Percentiles rank a stretch among this genome's conserved stretches.
Evolutionary conservation across 768 basidiomycete genomes (phyloP).

Genomic region (Russula griseocarnosa): DNA sequence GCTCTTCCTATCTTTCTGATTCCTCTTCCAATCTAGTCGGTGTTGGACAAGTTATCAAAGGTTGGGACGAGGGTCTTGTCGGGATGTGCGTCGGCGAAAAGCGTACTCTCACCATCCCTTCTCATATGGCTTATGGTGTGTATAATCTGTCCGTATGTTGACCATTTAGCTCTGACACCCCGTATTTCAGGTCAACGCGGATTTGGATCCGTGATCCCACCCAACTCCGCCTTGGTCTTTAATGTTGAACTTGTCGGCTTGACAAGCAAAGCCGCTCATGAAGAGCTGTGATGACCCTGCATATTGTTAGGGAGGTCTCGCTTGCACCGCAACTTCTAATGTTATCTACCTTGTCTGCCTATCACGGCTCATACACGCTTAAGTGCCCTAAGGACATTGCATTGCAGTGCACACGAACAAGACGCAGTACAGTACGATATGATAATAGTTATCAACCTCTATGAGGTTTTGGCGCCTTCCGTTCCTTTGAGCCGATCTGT

Average conservation of each 20-base stretch:
- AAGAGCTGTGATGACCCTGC: constrained; percentile 47
- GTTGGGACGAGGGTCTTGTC: constrained; percentile 78
- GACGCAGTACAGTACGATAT: neutral
- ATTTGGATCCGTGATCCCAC: constrained; percentile 72
- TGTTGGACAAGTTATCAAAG: constrained; percentile 73
- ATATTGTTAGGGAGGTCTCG: neutral
- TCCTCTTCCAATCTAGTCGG: constrained; percentile 49
- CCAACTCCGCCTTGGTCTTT: constrained; percentile 77
- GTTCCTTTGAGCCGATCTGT: constrained; percentile 64
- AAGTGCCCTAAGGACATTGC: neutral
- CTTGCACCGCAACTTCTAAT: neutral
- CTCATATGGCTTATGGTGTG: constrained; percentile 78
- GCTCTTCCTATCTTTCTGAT: neutral
- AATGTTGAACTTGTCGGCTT: constrained; percentile 78
- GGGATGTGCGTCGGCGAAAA: constrained; percentile 89
- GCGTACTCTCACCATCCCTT: constrained; percentile 83
- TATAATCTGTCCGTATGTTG: constrained; percentile 16
- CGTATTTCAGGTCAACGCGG: constrained; percentile 58
- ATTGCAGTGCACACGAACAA: neutral
- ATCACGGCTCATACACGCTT: neutral
- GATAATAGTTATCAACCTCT: constrained; percentile 1
- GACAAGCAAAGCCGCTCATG: constrained; percentile 40
- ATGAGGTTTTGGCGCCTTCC: constrained; percentile 31
- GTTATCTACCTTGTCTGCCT: neutral
- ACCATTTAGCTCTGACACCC: neutral